Percentiles rank a stretch among this genome's conserved stretches.
Conservation (phyloP, 2,329 filamentous ascomycete genomes). For the Curvularia lunata region DNA sequence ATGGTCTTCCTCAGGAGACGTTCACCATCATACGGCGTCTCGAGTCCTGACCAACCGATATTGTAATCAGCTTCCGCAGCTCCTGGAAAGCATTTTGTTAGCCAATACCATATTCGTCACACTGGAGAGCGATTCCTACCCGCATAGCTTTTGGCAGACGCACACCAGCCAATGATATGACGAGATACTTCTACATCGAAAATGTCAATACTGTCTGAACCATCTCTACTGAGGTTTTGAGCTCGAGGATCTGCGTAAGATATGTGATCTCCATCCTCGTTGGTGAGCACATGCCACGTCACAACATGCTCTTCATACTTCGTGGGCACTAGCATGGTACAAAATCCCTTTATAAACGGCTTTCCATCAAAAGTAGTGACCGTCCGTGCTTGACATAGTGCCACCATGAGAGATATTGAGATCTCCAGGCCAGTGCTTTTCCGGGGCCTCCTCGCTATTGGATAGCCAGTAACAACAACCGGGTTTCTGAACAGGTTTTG, state of each 20-base stretch:
- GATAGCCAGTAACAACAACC: background rate
- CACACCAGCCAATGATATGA: background rate
- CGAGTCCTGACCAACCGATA: background rate
- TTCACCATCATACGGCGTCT: background rate
- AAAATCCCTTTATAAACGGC: background rate
- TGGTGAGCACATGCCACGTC: background rate
- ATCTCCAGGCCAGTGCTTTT: background rate
- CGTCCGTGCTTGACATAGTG: background rate
- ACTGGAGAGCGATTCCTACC: background rate
- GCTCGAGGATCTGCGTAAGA: background rate
- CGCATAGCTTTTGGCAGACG: background rate
- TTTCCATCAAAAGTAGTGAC: background rate
- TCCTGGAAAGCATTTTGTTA: background rate
- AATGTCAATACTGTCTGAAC: background rate
- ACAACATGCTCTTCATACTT: background rate
- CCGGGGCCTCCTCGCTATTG: background rate
- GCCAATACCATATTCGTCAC: background rate
- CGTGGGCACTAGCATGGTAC: background rate
- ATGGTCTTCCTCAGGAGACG: background rate
- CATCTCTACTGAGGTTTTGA: background rate
- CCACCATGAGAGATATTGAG: background rate
- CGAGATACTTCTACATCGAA: background rate
- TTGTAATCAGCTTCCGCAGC: background rate
- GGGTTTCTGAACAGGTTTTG: background rate
- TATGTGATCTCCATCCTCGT: background rate